Evolutionary conservation across 2,329 filamentous ascomycete genomes (phyloP), one percentile per base, ranked within the genome.

Genomic region (Saccharata proteae): DNA sequence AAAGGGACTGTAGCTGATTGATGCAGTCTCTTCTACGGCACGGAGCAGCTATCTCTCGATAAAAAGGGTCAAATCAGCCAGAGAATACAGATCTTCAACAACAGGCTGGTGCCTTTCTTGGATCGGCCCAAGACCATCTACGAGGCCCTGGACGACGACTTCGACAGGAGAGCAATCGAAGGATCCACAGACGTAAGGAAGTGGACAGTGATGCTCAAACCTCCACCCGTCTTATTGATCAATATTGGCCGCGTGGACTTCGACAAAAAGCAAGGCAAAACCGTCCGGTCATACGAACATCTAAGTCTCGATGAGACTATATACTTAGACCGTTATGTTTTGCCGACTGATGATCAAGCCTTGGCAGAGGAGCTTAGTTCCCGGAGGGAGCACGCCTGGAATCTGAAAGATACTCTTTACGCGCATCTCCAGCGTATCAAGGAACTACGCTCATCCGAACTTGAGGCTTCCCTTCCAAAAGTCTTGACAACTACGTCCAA

Each of bases 281-380:
- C 71, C 3, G 70, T 64, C 46, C 93, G 93, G 49, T 84, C 85
- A 16, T 74, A 74, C 32, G 76, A 85, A 38, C 74, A 81, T 8
- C 71, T 98, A 9, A 67, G 74, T 13, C 73, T 98, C n/a, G 76
- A 79, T 4, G 78, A 90, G 41, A 77, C 69, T 2, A 67, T 98
- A 9, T 93, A 82, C 48, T 65, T 98, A 32, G 90, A 96, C 55
- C 73, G 86, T 16, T 98, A 93, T 23, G 71, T 75, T n/a, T n/a
- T n/a, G n/a, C n/a, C n/a, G n/a, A n/a, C n/a, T 20, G 17, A 16
- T 25, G 19, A 5, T 6, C n/a, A n/a, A n/a, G n/a, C n/a, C n/a
- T n/a, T n/a, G n/a, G n/a, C n/a, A n/a, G n/a, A n/a, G n/a, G n/a
- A n/a, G n/a, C n/a, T n/a, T n/a, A n/a, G n/a, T n/a, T n/a, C n/a